Percentiles rank a stretch among this genome's conserved stretches.
These are phyloP conservation scores for Hypholoma sublateritium DNA, from an alignment of 768 basidiomycete species.

Conservation along the genomic window DNA sequence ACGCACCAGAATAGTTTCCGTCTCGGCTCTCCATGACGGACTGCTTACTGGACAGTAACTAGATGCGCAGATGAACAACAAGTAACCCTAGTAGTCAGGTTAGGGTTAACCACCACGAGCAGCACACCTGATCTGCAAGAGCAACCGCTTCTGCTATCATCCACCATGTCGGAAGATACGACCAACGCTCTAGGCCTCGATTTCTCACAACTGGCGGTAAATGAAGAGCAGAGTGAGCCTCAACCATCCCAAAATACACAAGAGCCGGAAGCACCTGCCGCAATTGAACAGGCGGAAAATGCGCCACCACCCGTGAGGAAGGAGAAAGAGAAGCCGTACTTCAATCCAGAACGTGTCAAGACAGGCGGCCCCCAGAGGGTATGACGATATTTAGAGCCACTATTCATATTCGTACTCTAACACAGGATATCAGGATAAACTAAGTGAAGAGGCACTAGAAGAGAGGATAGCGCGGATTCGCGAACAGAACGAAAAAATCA, in stretches of 20 bases:
- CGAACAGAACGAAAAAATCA: constrained; percentile 76
- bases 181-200: constrained; percentile 72
- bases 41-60: background rate
- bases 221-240: constrained; percentile 3
- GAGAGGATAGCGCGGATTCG: constrained; percentile 71
- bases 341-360: constrained; percentile 82
- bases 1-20: background rate
- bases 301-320: constrained; percentile 22
- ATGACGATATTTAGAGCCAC: constrained; percentile 18
- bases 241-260: background rate
- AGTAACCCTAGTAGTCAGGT: constrained; percentile 15
- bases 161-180: constrained; percentile 36
- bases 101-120: constrained; percentile 24
- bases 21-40: background rate
- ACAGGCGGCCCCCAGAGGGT: constrained; percentile 79
- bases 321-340: constrained; percentile 72
- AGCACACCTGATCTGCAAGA: background rate
- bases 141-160: constrained; percentile 10
- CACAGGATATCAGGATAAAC: constrained; percentile 53
- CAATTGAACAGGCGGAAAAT: constrained; percentile 3
- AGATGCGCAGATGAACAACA: background rate
- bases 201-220: constrained; percentile 41
- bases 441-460: constrained; percentile 63
- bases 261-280: constrained; percentile 11
- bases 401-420: background rate